Percentiles rank a stretch among this genome's conserved stretches.
phyloP scores from a whole-genome alignment of 2,329 filamentous ascomycete species.

The Colletotrichum filicis region DNA sequence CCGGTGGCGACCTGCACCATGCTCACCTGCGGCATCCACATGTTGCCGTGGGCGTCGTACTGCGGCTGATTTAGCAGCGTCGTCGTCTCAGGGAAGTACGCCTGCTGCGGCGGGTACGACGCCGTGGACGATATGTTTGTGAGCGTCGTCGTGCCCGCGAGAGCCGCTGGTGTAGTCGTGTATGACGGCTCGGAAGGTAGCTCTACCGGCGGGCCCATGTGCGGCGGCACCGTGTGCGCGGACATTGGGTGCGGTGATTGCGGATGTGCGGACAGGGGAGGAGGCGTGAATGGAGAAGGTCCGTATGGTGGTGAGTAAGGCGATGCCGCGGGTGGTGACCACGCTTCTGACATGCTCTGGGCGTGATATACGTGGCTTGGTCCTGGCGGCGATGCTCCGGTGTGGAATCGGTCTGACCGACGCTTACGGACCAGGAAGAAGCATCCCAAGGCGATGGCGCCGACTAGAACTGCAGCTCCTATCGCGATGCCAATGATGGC shows the following conservation, averaged over 20 bases:
- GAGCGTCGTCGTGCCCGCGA: background rate
- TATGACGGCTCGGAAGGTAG: slow-evolving; percentile 37
- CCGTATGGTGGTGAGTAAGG: slow-evolving; percentile 26
- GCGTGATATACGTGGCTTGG: slow-evolving; percentile 22
- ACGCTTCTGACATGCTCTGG: slow-evolving; percentile 32
- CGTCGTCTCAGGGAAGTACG: slow-evolving; percentile 27
- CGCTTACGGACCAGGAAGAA: slow-evolving; percentile 46
- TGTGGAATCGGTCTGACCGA: slow-evolving; percentile 20
- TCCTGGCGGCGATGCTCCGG: background rate
- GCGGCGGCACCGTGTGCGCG: slow-evolving; percentile 22
- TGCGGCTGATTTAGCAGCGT: slow-evolving; percentile 38
- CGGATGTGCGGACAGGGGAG: slow-evolving; percentile 26
- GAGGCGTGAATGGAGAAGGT: slow-evolving; percentile 5
- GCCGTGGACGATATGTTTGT: slow-evolving; percentile 4
- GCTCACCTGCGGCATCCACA: slow-evolving; percentile 48
- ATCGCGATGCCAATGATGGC: slow-evolving; percentile 58
- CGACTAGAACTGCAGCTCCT: slow-evolving; percentile 43
- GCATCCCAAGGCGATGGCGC: slow-evolving; percentile 37
- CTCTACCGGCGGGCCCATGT: slow-evolving; percentile 42
- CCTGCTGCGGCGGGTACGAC: slow-evolving; percentile 26
- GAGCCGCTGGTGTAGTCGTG: background rate
- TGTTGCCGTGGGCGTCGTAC: slow-evolving; percentile 44
- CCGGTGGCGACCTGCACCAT: slow-evolving; percentile 40
- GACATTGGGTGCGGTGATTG: slow-evolving; percentile 34
- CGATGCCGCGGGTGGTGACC: slow-evolving; percentile 27